Base-by-base conservation (phyloP, 768 basidiomycete genomes). In the Tulasnella sp. region DNA sequence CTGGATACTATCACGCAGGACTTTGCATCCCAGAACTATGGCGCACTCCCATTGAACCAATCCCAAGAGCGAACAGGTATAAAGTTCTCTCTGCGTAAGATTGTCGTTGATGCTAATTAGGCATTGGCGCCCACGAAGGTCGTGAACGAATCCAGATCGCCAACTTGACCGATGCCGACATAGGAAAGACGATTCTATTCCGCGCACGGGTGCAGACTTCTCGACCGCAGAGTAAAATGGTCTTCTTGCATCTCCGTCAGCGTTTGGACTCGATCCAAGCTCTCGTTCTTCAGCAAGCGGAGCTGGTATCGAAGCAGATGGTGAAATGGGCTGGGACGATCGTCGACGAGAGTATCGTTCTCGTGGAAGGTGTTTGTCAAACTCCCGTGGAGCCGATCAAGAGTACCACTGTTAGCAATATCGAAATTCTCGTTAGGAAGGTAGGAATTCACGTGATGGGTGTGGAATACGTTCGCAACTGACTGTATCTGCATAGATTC, bases 231-330 rank as follows among this genome's bases (percentile, higher is more conserved):
- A 94, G 87, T 82, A 99, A 94, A 83, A 94, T 98, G 88, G 91
- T 92, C 67, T 99, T 99, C 82, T 81, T 98, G 68, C 89, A 89
- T 78, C 85, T 99, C 71, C 91, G 96, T 73, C 96, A 99, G 80
- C 87, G 91, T 76, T 89, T 86, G 16, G 85, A 90, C 85, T 95
- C 71, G 0, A 88, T 99, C 9, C 96, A 98, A 79, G 95, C 91
- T 40, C 82, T 98, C 44, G 83, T 96, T 74, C 80, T 83, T 64
- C 87, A 91, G 29, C 82, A 89, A 11, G 85, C 88, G 14, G 90
- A 87, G 62, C 88, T 86, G 77, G 85, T 98, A 34, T 95, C 93
- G 74, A 98, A 95, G 81, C 95, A 96, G 79, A 99, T 99, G 97
- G 87, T 94, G 42, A 97, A 94, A 81, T 98, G 91, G 90, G 87